Evolutionary conservation across 2,329 filamentous ascomycete genomes (phyloP), one percentile per base, ranked within the genome.

Genomic region (Biscogniauxia marginata): DNA sequence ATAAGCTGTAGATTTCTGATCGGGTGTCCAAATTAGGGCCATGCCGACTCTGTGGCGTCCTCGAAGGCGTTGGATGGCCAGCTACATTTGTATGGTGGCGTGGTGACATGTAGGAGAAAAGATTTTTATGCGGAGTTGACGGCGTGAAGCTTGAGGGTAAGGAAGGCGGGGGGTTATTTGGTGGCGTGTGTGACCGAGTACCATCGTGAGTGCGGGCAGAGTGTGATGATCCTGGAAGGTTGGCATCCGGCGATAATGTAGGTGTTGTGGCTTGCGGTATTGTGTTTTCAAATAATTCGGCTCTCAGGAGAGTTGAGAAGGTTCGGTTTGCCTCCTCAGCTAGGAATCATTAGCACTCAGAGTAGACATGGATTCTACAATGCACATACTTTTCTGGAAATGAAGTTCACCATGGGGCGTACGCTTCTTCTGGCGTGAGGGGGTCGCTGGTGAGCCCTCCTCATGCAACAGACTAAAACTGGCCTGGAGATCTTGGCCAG

Each of bases 101-200:
- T 2, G 90, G 89, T 2, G 90, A 93, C 74, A 91, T 87, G 72
- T 96, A 97, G 22, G 89, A 91, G 71, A 99, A 98, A 43, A 99
- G 84, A 64, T 99, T 99, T 76, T 97, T 98, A 74, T 96, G 92
- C 8, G 95, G 95, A 3, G 95, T 99, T 1, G 93, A 96, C 0
- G 95, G 95, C 0, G 93, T 96, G 56, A 95, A 80, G 55, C 85
- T 87, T 1, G 88, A 84, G 9, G 90, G 87, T n/a, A 92, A 74
- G 21, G 84, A 79, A 11, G 85, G 79, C 13, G 81, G 77, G 13
- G 85, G 78, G 18, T 86, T 85, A 56, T 82, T 85, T 22, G 93
- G 93, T 47, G 93, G 93, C 5, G 93, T 97, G 63, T 89, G 86
- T 50, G 90, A 89, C 67, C 90, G 83, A 50, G 86, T 88, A 50